Base-by-base conservation (phyloP, 2,329 filamentous ascomycete genomes). In the Capronia epimyces region DNA sequence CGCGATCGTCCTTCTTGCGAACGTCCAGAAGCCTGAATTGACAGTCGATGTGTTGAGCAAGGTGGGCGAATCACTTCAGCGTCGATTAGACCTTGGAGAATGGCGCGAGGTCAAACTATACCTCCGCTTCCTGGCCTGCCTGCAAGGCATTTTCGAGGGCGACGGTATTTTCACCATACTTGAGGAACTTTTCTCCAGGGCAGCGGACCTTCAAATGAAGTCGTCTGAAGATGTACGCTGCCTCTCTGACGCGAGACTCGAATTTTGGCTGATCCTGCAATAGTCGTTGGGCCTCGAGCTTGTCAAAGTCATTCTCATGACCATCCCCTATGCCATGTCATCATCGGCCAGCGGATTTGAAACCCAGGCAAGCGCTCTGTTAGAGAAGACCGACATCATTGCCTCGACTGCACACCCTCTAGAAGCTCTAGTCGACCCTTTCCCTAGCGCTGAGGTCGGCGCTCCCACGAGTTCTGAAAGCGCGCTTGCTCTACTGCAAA, bases 381-480 rank as follows among this genome's bases (percentile, higher is more conserved):
- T 98, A 66, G 87, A 94, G 59, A 95, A 94, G 75, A 97, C 93
- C 1, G 90, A 93, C 49, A 89, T 97, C 58, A 94, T 97, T 62
- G 89, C 91, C 9, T 87, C 86, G 1, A 89, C 93, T 56, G 86
- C 87, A 9, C 88, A 96, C 66, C 79, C 86, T 2, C 77, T 97
- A 29, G 90, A 96, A 66, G 77, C 83, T 22, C 73, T 96, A 49
- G 88, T 97, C 44, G 88, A 96, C 60, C 89, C 90, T 1, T 96
- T 91, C 66, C 81, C 81, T 46, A 64, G 75, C 2, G 66, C 64
- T 7, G 60, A 65, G 4, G 76, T 77, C 3, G 81, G 84, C 49
- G 77, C 74, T 45, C 80, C 80, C 20, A 77, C 82, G 52, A 69
- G 74, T 5, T 78, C 82, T 20, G 79, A 83, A 63, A 95, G 86